Percentiles rank a stretch among this genome's conserved stretches.
phyloP scores from a whole-genome alignment of 345 rosid species.

The Reutealis trisperma region DNA sequence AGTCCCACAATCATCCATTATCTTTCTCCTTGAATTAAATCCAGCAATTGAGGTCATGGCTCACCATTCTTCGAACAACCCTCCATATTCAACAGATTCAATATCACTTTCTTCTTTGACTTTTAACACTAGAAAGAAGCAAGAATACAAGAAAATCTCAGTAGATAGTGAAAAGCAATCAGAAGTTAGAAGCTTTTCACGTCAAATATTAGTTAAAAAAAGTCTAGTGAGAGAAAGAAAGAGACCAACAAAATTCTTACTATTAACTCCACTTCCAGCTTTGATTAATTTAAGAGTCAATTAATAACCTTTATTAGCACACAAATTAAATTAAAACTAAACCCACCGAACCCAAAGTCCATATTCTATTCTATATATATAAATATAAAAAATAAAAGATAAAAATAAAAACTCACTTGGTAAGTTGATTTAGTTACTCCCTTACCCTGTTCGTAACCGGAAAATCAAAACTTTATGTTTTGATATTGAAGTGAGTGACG shows the following conservation, averaged over 20 bases:
- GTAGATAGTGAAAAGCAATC: neutral
- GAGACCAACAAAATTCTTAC: neutral
- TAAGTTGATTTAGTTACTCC: constrained; percentile 6
- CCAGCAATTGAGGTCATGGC: constrained; percentile 52
- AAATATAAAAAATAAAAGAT: too few species aligned
- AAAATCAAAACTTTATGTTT: neutral
- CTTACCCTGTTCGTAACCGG: neutral
- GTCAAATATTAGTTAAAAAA: constrained; percentile 3
- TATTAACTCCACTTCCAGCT: too few species aligned
- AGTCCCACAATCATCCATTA: constrained; percentile 49
- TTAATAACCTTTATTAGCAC: constrained; percentile 3
- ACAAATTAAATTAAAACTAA: neutral
- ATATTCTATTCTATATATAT: too few species aligned
- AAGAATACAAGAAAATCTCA: constrained; percentile 13
- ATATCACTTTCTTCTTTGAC: constrained; percentile 7
- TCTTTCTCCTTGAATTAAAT: constrained; percentile 58
- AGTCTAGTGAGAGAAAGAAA: constrained; percentile 6
- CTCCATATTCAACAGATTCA: constrained; percentile 36
- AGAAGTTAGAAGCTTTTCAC: neutral
- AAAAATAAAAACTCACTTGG: neutral
- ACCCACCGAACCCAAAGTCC: neutral
- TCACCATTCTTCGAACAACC: constrained; percentile 49
- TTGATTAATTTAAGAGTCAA: neutral
- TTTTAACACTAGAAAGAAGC: constrained; percentile 10
- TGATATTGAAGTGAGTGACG: neutral